A percentile compares a stretch with the other conserved stretches of the same genome.
Conservation (phyloP, 306 rosid genomes). For the Vicia sativa region DNA sequence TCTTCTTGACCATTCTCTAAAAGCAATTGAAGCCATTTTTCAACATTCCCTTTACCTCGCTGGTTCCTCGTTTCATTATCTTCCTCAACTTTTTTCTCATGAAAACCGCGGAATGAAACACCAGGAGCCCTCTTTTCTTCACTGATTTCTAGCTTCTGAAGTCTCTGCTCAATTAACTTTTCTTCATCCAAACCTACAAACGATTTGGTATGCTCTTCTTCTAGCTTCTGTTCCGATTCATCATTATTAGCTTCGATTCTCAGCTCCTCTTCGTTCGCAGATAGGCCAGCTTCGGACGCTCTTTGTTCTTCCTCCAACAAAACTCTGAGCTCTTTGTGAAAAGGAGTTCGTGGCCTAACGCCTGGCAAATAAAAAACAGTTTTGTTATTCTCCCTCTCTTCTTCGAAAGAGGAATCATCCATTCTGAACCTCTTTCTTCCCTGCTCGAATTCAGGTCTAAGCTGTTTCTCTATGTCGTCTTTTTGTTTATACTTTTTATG, state of each 20-base stretch:
- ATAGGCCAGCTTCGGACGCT: constrained; percentile 57
- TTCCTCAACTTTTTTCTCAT: constrained; percentile 62
- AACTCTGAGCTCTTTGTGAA: constrained; percentile 85
- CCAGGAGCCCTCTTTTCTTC: constrained; percentile 46
- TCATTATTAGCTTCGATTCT: constrained; percentile 32
- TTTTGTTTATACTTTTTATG: constrained; percentile 69
- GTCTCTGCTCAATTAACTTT: constrained; percentile 47
- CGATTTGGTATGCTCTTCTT: constrained; percentile 51
- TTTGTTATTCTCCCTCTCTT: constrained; percentile 45
- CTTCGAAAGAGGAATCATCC: constrained; percentile 58
- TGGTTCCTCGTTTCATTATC: constrained; percentile 75
- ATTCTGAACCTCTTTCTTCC: constrained; percentile 88
- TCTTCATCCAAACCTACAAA: constrained; percentile 56
- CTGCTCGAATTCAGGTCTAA: constrained; percentile 77
- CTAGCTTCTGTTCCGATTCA: constrained; percentile 42
- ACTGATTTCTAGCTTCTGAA: constrained; percentile 56
- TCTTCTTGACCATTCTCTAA: constrained; percentile 59
- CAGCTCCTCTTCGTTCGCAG: constrained; percentile 49
- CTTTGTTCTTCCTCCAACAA: constrained; percentile 89
- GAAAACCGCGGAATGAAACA: constrained; percentile 42
- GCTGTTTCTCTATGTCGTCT: constrained; percentile 81
- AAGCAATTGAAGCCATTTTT: constrained; percentile 94
- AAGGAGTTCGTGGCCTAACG: constrained; percentile 60
- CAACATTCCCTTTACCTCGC: constrained; percentile 92
- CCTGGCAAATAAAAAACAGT: constrained; percentile 57